A percentile compares a stretch with the other conserved stretches of the same genome.
Conservation (phyloP, 805 yeast species). For the Ogataea ramenticola region DNA sequence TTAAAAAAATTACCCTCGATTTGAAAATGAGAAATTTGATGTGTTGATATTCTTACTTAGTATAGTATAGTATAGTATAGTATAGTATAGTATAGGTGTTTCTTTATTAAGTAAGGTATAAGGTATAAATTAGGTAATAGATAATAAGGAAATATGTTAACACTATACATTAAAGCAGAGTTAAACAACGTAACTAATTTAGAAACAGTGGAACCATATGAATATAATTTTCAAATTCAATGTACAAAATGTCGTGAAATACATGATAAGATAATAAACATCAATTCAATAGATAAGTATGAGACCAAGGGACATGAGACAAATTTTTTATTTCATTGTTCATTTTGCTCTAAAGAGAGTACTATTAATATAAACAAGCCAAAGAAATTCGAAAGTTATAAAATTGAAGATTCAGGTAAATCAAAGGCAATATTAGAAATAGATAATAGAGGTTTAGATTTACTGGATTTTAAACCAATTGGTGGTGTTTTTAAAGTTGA, state of each 20-base stretch:
- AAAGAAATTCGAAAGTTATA: conserved; percentile 21
- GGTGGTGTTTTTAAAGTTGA: conserved; percentile 48
- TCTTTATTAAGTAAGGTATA: too few species aligned
- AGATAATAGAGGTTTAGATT: conserved; percentile 82
- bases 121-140: neutral
- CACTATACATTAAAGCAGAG: conserved; percentile 28
- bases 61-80: too few species aligned
- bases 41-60: too few species aligned
- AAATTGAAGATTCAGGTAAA: conserved; percentile 34
- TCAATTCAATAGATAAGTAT: conserved; percentile 60
- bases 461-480: conserved; percentile 57
- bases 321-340: conserved; percentile 56
- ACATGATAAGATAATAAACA: conserved; percentile 63
- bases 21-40: too few species aligned
- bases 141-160: neutral
- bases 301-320: conserved; percentile 73
- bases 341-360: conserved; percentile 19
- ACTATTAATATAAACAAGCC: conserved; percentile 18
- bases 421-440: conserved; percentile 50
- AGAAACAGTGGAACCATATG: conserved; percentile 68
- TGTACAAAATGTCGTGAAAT: conserved; percentile 77
- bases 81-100: too few species aligned
- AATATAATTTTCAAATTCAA: conserved; percentile 63
- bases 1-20: too few species aligned
- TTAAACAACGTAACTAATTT: conserved; percentile 27